Conservation (phyloP, 345 rosid species). For the Stellera chamaejasme region DNA sequence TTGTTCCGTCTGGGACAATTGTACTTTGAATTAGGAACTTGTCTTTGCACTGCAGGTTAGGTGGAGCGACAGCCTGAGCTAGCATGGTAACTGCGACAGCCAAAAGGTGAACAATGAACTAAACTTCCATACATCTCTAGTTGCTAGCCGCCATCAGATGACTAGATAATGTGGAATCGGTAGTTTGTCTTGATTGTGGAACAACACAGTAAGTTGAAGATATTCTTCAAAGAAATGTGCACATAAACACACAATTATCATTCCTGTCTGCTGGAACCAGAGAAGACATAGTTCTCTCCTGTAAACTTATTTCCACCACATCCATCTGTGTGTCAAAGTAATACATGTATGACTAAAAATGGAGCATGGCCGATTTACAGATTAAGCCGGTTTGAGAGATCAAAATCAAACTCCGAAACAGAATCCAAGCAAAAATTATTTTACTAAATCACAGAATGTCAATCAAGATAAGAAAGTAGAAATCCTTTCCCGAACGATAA, state of each 20-base stretch:
- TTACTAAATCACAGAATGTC: not conserved
- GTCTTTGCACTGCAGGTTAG: constrained; percentile 47
- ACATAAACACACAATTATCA: not conserved
- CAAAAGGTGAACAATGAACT: constrained; percentile 4
- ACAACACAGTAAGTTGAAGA: not conserved
- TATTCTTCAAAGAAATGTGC: not conserved
- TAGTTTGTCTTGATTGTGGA: not conserved
- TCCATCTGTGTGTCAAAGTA: too few species aligned
- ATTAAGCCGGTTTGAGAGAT: not conserved
- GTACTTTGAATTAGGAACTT: constrained; percentile 51
- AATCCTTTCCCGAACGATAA: not conserved
- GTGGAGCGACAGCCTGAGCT: constrained; percentile 40
- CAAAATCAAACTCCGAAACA: not conserved
- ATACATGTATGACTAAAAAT: too few species aligned
- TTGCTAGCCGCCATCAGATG: not conserved
- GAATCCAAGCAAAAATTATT: not conserved
- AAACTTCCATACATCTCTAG: not conserved
- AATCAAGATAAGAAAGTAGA: not conserved
- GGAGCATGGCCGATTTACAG: not conserved
- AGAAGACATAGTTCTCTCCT: too few species aligned
- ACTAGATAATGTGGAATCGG: not conserved
- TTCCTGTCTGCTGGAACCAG: not conserved
- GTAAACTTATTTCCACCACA: too few species aligned
- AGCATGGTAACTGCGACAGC: constrained; percentile 40
- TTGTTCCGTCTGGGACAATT: constrained; percentile 31